Evolutionary conservation across 495 filamentous ascomycete species (phyloP).

Genomic region (Sordaria brevicollis): DNA sequence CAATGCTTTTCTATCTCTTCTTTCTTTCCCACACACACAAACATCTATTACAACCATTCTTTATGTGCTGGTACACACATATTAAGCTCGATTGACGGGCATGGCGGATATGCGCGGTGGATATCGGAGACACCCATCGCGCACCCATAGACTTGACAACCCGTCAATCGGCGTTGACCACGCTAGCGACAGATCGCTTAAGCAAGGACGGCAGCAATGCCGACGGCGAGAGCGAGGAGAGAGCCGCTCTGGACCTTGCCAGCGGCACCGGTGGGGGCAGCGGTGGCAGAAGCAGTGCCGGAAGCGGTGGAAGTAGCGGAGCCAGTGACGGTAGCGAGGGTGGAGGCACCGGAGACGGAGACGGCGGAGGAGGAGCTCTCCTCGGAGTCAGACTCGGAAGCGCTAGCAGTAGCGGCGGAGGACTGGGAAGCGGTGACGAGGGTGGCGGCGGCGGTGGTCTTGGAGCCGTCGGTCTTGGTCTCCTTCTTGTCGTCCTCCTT

Average conservation of each 20-base stretch:
- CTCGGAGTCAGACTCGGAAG: background rate
- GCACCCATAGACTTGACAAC: background rate
- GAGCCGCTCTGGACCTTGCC: conserved; percentile 2
- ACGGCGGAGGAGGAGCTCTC: background rate
- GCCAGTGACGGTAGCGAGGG: background rate
- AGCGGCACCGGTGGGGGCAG: conserved; percentile 2
- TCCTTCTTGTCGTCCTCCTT: background rate
- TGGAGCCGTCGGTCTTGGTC: background rate
- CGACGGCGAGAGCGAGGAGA: conserved; percentile 8
- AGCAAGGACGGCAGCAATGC: conserved; percentile 9
- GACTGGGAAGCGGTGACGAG: background rate
- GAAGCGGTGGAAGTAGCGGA: background rate
- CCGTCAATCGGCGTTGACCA: background rate
- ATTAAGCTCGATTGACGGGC: background rate
- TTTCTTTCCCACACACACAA: background rate
- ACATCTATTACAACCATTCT: background rate
- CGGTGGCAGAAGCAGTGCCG: background rate
- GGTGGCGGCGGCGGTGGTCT: conserved; percentile 1
- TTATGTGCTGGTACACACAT: background rate
- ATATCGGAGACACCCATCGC: background rate
- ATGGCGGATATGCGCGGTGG: background rate
- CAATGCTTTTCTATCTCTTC: background rate
- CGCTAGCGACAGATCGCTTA: background rate
- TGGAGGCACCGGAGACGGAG: background rate
- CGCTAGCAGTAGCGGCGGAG: background rate